phyloP scores from a whole-genome alignment of 306 rosid genomes.

The Aeschynomene evenia region DNA sequence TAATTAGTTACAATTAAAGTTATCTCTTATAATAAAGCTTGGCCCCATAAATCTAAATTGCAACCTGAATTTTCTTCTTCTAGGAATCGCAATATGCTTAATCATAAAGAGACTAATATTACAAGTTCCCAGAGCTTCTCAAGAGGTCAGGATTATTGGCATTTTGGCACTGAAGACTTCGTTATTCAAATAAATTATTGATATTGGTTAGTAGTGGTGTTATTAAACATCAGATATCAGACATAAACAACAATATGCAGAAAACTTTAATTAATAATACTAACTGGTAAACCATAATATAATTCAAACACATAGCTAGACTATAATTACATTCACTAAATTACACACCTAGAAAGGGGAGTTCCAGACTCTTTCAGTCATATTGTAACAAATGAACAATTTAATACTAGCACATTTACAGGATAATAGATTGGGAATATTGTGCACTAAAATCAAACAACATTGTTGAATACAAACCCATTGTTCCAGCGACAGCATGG shows the following conservation, averaged over 20 bases:
- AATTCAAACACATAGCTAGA: background rate
- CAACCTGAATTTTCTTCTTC: slow-evolving; percentile 12
- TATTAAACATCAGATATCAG: background rate
- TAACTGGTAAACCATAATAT: slow-evolving; percentile 9
- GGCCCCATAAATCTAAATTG: slow-evolving; percentile 2
- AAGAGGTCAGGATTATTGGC: background rate
- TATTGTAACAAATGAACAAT: background rate
- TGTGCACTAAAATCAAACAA: slow-evolving; percentile 19
- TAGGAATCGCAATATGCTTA: background rate
- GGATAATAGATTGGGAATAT: slow-evolving; percentile 3
- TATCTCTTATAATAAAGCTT: slow-evolving; percentile 2
- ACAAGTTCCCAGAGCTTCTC: background rate
- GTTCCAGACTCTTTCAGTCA: background rate
- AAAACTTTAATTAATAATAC: background rate
- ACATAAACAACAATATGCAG: background rate
- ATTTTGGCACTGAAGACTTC: slow-evolving; percentile 12
- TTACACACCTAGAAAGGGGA: background rate
- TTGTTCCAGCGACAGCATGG: slow-evolving; percentile 94
- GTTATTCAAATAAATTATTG: slow-evolving; percentile 8
- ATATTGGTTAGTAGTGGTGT: background rate
- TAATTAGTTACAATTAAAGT: slow-evolving; percentile 13
- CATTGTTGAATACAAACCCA: slow-evolving; percentile 66
- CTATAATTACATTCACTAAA: background rate
- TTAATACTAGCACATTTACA: background rate
- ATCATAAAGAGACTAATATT: slow-evolving; percentile 7